phyloP scores from a whole-genome alignment of 805 yeast species.

The Ogataea angusta region DNA sequence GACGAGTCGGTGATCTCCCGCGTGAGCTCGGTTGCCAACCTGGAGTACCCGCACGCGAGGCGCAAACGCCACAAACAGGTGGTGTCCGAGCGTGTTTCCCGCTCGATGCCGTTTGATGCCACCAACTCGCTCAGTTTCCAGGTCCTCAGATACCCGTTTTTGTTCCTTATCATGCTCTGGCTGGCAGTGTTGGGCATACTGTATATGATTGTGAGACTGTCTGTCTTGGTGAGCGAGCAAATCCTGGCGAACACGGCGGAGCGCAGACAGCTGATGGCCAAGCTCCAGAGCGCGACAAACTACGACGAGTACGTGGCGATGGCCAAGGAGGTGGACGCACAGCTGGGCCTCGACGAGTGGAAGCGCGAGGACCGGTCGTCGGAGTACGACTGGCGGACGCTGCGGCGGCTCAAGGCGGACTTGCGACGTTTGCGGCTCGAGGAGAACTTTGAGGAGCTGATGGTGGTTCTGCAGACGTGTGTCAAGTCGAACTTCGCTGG shows the following conservation, averaged over 20 bases:
- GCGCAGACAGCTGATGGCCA: slow-evolving; percentile 45
- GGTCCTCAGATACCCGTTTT: slow-evolving; percentile 63
- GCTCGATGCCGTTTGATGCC: slow-evolving; percentile 10
- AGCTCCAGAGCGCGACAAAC: slow-evolving; percentile 44
- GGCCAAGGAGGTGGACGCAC: slow-evolving; percentile 56
- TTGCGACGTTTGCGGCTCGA: slow-evolving; percentile 36
- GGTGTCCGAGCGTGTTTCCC: neutral
- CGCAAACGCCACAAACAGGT: slow-evolving; percentile 13
- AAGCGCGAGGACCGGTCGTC: slow-evolving; percentile 55
- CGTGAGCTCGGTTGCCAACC: slow-evolving; percentile 11
- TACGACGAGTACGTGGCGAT: slow-evolving; percentile 62
- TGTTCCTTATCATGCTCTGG: slow-evolving; percentile 54
- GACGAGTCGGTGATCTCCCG: slow-evolving; percentile 13
- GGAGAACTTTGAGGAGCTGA: slow-evolving; percentile 42
- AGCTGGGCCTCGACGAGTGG: slow-evolving; percentile 63
- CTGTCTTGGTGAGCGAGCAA: slow-evolving; percentile 62
- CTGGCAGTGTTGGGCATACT: slow-evolving; percentile 43
- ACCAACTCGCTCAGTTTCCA: slow-evolving; percentile 35
- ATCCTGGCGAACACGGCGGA: slow-evolving; percentile 59
- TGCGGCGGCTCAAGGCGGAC: slow-evolving; percentile 45
- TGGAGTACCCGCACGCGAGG: slow-evolving; percentile 14
- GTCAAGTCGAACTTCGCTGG: slow-evolving; percentile 76
- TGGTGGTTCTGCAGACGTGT: slow-evolving; percentile 60
- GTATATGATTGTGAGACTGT: slow-evolving; percentile 52
- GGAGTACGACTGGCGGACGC: slow-evolving; percentile 64